Percentiles rank a stretch among this genome's conserved stretches.
Evolutionary conservation across 495 filamentous ascomycete genomes (phyloP).

Genomic region (Tuber brumale): DNA sequence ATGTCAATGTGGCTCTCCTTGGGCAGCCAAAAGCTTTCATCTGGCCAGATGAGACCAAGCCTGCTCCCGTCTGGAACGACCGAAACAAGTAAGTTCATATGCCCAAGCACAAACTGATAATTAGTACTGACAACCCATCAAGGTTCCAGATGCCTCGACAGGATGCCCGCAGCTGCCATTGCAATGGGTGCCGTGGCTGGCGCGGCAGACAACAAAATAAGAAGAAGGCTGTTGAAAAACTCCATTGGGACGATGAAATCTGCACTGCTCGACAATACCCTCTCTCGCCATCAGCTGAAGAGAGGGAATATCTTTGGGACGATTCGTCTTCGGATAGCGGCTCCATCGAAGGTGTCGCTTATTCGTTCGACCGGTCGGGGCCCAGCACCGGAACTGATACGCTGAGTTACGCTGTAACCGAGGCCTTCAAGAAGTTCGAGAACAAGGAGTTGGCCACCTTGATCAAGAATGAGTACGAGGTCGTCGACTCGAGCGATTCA

Average conservation of each 20-base stretch:
- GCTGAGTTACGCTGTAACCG: slow-evolving; percentile 33
- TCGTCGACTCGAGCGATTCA: slow-evolving; percentile 33
- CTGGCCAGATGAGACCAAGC: slow-evolving; percentile 11
- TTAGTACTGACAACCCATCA: slow-evolving; percentile 22
- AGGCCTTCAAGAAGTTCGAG: slow-evolving; percentile 41
- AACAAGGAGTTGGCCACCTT: slow-evolving; percentile 37
- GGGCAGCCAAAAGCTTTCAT: slow-evolving; percentile 15
- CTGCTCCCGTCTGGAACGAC: slow-evolving; percentile 27
- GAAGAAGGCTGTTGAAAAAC: slow-evolving; percentile 24
- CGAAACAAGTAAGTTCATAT: slow-evolving; percentile 31
- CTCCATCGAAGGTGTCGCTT: slow-evolving; percentile 29
- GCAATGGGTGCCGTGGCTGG: slow-evolving; percentile 15
- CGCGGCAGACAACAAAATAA: slow-evolving; percentile 17
- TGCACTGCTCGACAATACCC: slow-evolving; percentile 22
- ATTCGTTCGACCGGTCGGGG: slow-evolving; percentile 32
- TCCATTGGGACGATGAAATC: slow-evolving; percentile 27
- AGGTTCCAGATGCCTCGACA: slow-evolving; percentile 33
- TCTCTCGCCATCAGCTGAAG: slow-evolving; percentile 25
- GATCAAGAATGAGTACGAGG: slow-evolving; percentile 40
- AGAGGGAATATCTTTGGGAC: slow-evolving; percentile 29
- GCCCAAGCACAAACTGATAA: neutral
- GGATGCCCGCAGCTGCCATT: slow-evolving; percentile 23
- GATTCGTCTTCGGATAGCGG: slow-evolving; percentile 31
- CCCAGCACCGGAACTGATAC: slow-evolving; percentile 28
- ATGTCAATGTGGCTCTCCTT: slow-evolving; percentile 35